Percentiles rank a stretch among this genome's conserved stretches.
Evolutionary conservation across 2,329 filamentous ascomycete species (phyloP).

Genomic region (Camillea tinctor): DNA sequence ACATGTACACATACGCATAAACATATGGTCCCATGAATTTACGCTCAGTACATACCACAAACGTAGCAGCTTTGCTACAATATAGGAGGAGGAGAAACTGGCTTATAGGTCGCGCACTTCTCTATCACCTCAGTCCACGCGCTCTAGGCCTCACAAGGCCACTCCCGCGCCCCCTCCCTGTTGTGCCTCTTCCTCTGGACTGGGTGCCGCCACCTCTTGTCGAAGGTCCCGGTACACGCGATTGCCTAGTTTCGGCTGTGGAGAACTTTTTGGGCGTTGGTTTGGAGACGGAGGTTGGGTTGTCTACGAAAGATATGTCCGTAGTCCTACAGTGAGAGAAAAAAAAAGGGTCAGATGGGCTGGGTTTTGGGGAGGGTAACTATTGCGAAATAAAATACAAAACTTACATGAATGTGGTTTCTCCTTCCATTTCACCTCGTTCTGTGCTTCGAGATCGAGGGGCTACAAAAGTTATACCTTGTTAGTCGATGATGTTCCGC

Average conservation of each 20-base stretch:
- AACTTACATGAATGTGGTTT: conserved; percentile 81
- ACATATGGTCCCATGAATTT: neutral
- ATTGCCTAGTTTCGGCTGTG: conserved; percentile 43
- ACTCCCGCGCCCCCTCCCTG: conserved; percentile 43
- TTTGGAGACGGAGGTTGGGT: conserved; percentile 62
- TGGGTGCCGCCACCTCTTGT: conserved; percentile 36
- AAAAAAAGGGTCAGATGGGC: conserved; percentile 16
- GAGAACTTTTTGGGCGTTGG: conserved; percentile 45
- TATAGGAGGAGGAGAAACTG: neutral
- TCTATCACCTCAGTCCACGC: conserved; percentile 43
- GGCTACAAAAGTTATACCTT: conserved; percentile 6
- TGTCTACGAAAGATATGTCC: conserved; percentile 87
- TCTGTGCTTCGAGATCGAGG: conserved; percentile 29
- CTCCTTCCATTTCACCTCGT: conserved; percentile 48
- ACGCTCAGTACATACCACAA: too few species aligned
- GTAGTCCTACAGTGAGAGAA: conserved; percentile 64
- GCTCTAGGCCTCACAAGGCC: conserved; percentile 47
- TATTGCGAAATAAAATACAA: conserved; percentile 30
- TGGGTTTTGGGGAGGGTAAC: conserved; percentile 16
- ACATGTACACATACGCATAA: too few species aligned
- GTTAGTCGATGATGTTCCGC: neutral
- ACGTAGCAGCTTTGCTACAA: too few species aligned
- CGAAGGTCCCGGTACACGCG: conserved; percentile 46
- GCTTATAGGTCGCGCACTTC: neutral
- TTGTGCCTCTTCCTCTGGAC: conserved; percentile 34